These are phyloP conservation scores for carrot (Daucus carota) DNA, from an alignment of 129 eudicot genomes.

Conservation along the genomic window DH1_v3.0 NC_030383.2:47418501-47419000, in stretches of 20 bases:
- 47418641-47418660: constrained; percentile 3
- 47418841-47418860: no score
- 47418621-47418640: no score
- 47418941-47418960: neutral
- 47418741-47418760: constrained; percentile 38
- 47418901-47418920: neutral
- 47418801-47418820: neutral
- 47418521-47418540: constrained; percentile 13
- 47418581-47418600: constrained; percentile 19
- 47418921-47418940: neutral
- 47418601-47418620: constrained; percentile 16
- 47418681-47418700: neutral
- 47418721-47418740: constrained; percentile 33
- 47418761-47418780: constrained; percentile 18
- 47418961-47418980: neutral
- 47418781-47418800: neutral
- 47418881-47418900: neutral
- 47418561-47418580: neutral
- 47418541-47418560: neutral
- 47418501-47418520: neutral
- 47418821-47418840: no score
- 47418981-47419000: no score
- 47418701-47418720: constrained; percentile 29
- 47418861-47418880: neutral
- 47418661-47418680: constrained; percentile 11